Evolutionary conservation across 805 yeast genomes (phyloP).

Genomic region (Schwanniomyces occidentalis): DNA sequence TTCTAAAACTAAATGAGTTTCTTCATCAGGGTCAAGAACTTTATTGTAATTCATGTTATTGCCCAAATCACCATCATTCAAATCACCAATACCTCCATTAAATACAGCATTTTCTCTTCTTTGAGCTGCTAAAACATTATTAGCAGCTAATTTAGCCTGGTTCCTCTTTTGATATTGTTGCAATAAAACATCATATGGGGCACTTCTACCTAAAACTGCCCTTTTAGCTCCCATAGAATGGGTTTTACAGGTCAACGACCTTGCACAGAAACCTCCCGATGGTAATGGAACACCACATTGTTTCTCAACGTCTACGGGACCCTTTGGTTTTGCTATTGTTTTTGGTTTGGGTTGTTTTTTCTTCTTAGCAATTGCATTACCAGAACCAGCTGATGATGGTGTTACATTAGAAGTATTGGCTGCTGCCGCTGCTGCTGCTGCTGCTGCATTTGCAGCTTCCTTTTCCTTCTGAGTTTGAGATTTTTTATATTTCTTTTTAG

Average conservation of each 20-base stretch:
- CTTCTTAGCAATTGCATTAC: slow-evolving; percentile 19
- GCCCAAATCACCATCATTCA: slow-evolving; percentile 29
- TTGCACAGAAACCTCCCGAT: slow-evolving; percentile 93
- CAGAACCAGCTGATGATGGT: slow-evolving; percentile 12
- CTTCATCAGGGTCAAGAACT: slow-evolving; percentile 84
- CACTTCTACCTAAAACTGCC: slow-evolving; percentile 90
- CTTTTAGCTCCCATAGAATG: slow-evolving; percentile 99
- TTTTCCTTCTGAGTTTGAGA: slow-evolving; percentile 45
- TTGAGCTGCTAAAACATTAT: slow-evolving; percentile 76
- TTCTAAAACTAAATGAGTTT: slow-evolving; percentile 85
- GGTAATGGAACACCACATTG: slow-evolving; percentile 97
- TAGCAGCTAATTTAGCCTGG: slow-evolving; percentile 85
- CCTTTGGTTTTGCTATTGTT: slow-evolving; percentile 58
- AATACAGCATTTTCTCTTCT: slow-evolving; percentile 64
- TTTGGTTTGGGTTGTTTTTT: slow-evolving; percentile 37
- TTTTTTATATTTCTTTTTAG: slow-evolving; percentile 46
- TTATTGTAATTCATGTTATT: slow-evolving; percentile 29
- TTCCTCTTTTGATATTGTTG: slow-evolving; percentile 90
- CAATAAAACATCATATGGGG: slow-evolving; percentile 84
- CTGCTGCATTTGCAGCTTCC: slow-evolving; percentile 48
- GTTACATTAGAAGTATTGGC: slow-evolving; percentile 10
- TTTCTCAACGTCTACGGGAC: slow-evolving; percentile 86
- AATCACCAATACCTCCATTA: slow-evolving; percentile 24
- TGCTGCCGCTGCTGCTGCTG: slow-evolving; percentile 44
- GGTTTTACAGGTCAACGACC: slow-evolving; percentile 94